These are phyloP conservation scores for Tagetes patula DNA, from an alignment of 129 eudicot species.

Conservation along the genomic window DNA sequence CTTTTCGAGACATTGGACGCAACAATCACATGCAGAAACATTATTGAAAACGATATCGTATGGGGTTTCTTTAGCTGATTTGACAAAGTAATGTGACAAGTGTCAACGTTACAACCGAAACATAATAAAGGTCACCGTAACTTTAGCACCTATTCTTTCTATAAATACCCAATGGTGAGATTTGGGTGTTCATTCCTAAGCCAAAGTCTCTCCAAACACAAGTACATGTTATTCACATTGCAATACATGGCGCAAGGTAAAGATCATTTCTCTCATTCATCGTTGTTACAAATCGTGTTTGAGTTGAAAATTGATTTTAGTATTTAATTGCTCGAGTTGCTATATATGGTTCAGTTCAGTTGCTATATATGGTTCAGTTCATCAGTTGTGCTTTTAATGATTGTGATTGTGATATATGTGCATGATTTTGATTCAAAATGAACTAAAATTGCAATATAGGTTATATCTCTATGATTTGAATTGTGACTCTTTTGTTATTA, in stretches of 20 bases:
- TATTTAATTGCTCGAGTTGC: not conserved
- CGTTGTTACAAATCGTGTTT: not conserved
- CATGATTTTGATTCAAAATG: too few species aligned
- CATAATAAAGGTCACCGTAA: too few species aligned
- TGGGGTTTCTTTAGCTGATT: too few species aligned
- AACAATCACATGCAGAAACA: too few species aligned
- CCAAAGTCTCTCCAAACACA: not conserved
- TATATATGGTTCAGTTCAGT: slow-evolving; percentile 3
- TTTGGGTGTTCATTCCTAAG: slow-evolving; percentile 2
- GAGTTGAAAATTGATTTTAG: slow-evolving; percentile 3
- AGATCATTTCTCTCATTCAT: not conserved
- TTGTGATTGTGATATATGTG: too few species aligned
- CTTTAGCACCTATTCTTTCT: too few species aligned
- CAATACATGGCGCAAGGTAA: slow-evolving; percentile 19
- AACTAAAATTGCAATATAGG: too few species aligned
- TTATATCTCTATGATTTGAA: too few species aligned
- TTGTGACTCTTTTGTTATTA: not conserved
- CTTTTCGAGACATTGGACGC: not conserved
- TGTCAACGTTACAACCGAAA: too few species aligned
- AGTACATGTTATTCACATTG: not conserved
- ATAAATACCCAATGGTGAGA: not conserved
- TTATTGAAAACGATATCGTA: too few species aligned
- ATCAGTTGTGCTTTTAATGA: too few species aligned
- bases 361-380: not conserved
- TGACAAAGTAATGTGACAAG: too few species aligned